Evolutionary conservation across 257 asterid genomes (phyloP), one percentile per base, ranked within the genome.

Genomic region (Voacanga thouarsii): DNA sequence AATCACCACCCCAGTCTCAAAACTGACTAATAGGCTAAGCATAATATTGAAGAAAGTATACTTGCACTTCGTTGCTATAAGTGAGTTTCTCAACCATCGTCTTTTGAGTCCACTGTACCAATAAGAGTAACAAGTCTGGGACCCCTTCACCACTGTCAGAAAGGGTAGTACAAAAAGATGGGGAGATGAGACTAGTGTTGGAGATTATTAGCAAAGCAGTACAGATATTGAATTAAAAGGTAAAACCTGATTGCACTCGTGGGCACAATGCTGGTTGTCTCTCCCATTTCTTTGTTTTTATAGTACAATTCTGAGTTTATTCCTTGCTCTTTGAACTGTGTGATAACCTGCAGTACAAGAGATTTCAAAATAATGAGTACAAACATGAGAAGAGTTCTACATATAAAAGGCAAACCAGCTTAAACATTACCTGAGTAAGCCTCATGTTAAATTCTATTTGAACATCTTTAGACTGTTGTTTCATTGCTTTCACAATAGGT

Each of bases 211-310:
- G 21, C 11, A 71, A 75, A 61, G 72, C 76, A 81, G 76, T 71
- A 60, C 7, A 63, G 30, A 68, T n/a, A 81, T 76, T 37, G 50
- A 83, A 57, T 30, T 60, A 24, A 75, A 71, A 75, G 81, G 69
- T 30, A 64, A 78, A 74, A 96, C 99, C 98, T 96, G 87, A 93
- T 88, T 78, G 99, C 99, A 79, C 99, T 96, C 6, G 99, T 96
- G 68, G 99, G 98, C 72, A 96, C 92, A 53, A 96, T 96, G 89
- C 89, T 92, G 84, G 79, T 87, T 14, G 96, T 90, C 74, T 93
- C 99, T 76, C 92, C 96, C 95, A 91, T 89, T 30, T 90, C 96
- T 88, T 89, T 96, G 85, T 92, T 96, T 86, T 90, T 92, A 82
- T 89, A 89, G 87, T 93, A 96, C 88, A 93, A 89, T 83, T 92